A percentile compares a stretch with the other conserved stretches of the same genome.
These are phyloP conservation scores for Boletus sp. DNA, from an alignment of 1,284 basidiomycete species.

Conservation along the genomic window DNA sequence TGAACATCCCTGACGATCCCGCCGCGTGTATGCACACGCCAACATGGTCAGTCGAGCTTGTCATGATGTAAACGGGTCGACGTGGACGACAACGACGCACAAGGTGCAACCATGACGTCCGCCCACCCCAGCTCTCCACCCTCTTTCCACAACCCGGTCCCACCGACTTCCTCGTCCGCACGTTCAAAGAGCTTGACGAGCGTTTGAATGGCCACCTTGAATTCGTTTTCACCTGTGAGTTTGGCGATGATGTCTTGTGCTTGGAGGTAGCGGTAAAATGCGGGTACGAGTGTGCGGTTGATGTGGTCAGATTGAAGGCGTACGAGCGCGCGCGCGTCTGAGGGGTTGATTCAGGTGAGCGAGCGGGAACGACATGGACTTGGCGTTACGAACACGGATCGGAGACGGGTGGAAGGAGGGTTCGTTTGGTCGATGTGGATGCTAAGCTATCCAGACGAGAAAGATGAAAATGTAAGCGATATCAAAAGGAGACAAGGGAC, in stretches of 20 bases:
- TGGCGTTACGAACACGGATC: conserved; percentile 58
- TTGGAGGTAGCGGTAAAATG: conserved; percentile 81
- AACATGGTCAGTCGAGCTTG: neutral
- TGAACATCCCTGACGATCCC: conserved; percentile 59
- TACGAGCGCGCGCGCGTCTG: conserved; percentile 65
- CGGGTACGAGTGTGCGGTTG: conserved; percentile 67
- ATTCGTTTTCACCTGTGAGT: conserved; percentile 59
- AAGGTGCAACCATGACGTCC: conserved; percentile 78
- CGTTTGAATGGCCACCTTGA: conserved; percentile 54
- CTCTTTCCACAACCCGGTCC: conserved; percentile 60
- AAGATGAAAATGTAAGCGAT: neutral
- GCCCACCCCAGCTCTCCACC: conserved; percentile 61
- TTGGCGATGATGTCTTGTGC: conserved; percentile 67
- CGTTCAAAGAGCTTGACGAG: conserved; percentile 65
- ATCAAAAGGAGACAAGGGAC: neutral
- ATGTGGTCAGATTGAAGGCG: conserved; percentile 73
- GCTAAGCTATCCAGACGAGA: conserved; percentile 46
- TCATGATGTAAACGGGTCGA: neutral
- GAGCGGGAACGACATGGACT: neutral
- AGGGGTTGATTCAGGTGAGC: neutral
- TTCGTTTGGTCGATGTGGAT: conserved; percentile 46
- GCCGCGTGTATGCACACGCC: neutral
- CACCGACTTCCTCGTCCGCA: conserved; percentile 50
- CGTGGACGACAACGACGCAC: conserved; percentile 46
- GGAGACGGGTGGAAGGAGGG: conserved; percentile 58